A percentile compares a stretch with the other conserved stretches of the same genome.
Conservation (phyloP, 306 rosid genomes). For the Gynostemma pentaphyllum region DNA sequence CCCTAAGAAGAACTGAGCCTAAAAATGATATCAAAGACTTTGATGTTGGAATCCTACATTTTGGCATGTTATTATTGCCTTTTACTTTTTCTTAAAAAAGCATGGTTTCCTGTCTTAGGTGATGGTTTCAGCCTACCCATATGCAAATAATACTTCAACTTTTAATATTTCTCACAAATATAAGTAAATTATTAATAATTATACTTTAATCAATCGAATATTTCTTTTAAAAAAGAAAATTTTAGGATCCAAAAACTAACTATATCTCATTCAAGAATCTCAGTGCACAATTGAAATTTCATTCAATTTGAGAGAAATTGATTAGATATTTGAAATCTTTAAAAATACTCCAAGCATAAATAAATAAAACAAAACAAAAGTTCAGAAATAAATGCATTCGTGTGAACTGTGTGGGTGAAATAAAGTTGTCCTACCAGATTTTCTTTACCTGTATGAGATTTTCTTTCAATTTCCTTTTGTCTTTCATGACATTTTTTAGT, state of each 20-base stretch:
- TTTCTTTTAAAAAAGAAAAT: too few species aligned
- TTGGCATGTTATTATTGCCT: constrained; percentile 14
- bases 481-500: background rate
- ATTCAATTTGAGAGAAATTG: background rate
- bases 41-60: constrained; percentile 34
- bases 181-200: too few species aligned
- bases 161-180: background rate
- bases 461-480: background rate
- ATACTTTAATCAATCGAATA: too few species aligned
- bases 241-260: too few species aligned
- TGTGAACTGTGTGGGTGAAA: constrained; percentile 6
- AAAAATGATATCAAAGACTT: background rate
- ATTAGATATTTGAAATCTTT: constrained; percentile 1
- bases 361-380: background rate
- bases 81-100: constrained; percentile 14
- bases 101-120: background rate
- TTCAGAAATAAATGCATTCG: constrained; percentile 2
- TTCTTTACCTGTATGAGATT: background rate
- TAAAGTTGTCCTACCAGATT: background rate
- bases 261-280: too few species aligned
- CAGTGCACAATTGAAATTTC: too few species aligned
- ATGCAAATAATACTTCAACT: background rate
- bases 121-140: background rate
- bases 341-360: constrained; percentile 14
- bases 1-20: background rate